Conservation (phyloP, 345 rosid species). For the Citrus glauca region DNA sequence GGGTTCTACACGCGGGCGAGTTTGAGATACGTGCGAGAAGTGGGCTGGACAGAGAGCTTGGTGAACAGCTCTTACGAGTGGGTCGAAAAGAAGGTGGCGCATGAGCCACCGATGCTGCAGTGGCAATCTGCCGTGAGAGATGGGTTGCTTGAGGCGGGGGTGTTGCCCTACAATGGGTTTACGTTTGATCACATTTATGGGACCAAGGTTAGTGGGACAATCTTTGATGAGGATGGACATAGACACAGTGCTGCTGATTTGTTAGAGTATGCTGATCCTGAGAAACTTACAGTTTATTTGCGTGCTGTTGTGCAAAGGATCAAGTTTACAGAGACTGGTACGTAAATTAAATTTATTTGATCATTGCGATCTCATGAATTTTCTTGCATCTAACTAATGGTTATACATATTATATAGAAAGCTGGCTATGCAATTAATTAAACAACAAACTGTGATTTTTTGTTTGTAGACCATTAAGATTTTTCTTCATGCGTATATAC, state of each 20-base stretch:
- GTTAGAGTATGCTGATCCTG: slow-evolving; percentile 62
- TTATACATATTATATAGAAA: no score
- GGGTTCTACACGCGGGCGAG: slow-evolving; percentile 75
- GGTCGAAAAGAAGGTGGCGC: slow-evolving; percentile 73
- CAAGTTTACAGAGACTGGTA: slow-evolving; percentile 45
- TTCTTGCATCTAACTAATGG: not conserved
- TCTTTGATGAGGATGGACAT: slow-evolving; percentile 58
- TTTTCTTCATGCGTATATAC: no score
- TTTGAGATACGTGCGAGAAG: slow-evolving; percentile 33
- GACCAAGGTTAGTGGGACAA: slow-evolving; percentile 75
- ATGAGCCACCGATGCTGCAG: slow-evolving; percentile 40
- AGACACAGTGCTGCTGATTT: slow-evolving; percentile 82
- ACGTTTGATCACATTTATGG: slow-evolving; percentile 66
- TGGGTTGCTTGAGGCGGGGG: slow-evolving; percentile 67
- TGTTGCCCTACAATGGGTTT: slow-evolving; percentile 59
- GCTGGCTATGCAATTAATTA: no score
- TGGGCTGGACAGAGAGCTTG: slow-evolving; percentile 41
- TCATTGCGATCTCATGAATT: not conserved
- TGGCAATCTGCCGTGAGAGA: slow-evolving; percentile 82
- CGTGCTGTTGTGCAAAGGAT: slow-evolving; percentile 68
- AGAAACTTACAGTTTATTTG: slow-evolving; percentile 41
- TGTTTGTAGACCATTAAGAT: no score
- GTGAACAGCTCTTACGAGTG: slow-evolving; percentile 60
- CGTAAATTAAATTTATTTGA: not conserved
- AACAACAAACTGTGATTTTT: no score